These are phyloP conservation scores for Sphaerobolus stellatus DNA, from an alignment of 1,284 basidiomycete genomes.

Conservation along the genomic window DNA sequence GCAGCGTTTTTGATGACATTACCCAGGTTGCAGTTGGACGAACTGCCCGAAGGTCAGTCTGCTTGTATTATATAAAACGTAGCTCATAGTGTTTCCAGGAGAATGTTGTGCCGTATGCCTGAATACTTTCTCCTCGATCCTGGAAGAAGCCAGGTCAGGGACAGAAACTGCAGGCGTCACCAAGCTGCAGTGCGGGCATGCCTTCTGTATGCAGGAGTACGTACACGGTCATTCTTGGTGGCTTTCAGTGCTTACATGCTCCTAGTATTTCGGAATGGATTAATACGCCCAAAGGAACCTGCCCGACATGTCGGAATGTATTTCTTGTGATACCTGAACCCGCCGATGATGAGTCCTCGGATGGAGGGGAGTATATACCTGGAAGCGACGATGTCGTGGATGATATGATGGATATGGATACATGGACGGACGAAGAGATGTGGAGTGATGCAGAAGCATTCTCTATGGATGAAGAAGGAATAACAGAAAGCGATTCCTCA, in stretches of 20 bases:
- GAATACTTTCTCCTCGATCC: slow-evolving; percentile 45
- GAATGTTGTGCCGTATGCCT: slow-evolving; percentile 67
- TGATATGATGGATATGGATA: slow-evolving; percentile 49
- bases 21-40: background rate
- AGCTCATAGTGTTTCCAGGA: slow-evolving; percentile 24
- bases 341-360: slow-evolving; percentile 61
- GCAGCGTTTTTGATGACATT: slow-evolving; percentile 2
- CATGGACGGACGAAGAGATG: slow-evolving; percentile 22
- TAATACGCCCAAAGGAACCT: slow-evolving; percentile 59
- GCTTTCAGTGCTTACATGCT: slow-evolving; percentile 4
- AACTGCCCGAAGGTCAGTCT: slow-evolving; percentile 5
- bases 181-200: slow-evolving; percentile 59
- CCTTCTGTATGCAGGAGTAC: slow-evolving; percentile 67
- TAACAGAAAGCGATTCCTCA: slow-evolving; percentile 7
- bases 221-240: slow-evolving; percentile 23
- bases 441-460: slow-evolving; percentile 38
- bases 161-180: slow-evolving; percentile 48
- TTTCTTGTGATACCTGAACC: slow-evolving; percentile 53
- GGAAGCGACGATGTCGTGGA: slow-evolving; percentile 46
- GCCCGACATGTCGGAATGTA: slow-evolving; percentile 60
- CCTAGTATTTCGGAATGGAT: slow-evolving; percentile 65
- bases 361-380: slow-evolving; percentile 65
- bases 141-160: slow-evolving; percentile 29
- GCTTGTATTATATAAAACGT: background rate
- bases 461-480: slow-evolving; percentile 1